Evolutionary conservation across 768 basidiomycete genomes (phyloP), one percentile per base, ranked within the genome.

Genomic region (Collybiopsis luxurians): DNA sequence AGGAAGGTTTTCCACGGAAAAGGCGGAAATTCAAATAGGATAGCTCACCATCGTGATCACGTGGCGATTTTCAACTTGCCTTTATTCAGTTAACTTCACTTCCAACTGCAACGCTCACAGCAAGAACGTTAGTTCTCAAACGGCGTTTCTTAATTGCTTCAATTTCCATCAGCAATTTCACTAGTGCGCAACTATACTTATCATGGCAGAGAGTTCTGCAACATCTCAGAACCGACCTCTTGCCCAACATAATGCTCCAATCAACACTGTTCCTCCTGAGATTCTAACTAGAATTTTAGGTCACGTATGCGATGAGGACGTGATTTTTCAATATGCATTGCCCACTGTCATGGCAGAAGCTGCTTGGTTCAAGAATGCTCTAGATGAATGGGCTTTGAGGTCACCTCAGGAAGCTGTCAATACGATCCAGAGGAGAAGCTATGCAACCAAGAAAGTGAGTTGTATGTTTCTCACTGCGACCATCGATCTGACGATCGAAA

Each of bases 281-380:
- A 73, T 92, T 2, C 85, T 84, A 82, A 76, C 79, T 1, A 74
- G 82, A 45, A 87, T 91, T 6, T 90, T 91, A 63, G 79, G 86
- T 63, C 74, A 87, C 24, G 86, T 88, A 1, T 79, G 84, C 4
- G 85, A 87, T 51, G 87, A 90, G 63, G 84, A 87, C 60, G 73
- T 81, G n/a, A 77, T 90, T 31, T 83, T 87, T 60, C 80, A 82
- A 61, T 77, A 79, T 50, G 79, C 78, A 0, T 67, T 89, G 9
- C 87, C 86, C 6, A 86, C 82, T 0, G 73, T 75, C 50, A 79
- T 89, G 78, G 79, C 84, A 11, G 79, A 80, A 60, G 84, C 83
- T 0, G 79, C 81, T 26, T 92, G 90, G 90, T 81, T 75, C 66
- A 83, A 77, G 60, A 74, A 76, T 12, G 63, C 76, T 2, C 69